Conservation (phyloP, 2,329 filamentous ascomycete genomes). For the Fusarium nelsonii region DNA sequence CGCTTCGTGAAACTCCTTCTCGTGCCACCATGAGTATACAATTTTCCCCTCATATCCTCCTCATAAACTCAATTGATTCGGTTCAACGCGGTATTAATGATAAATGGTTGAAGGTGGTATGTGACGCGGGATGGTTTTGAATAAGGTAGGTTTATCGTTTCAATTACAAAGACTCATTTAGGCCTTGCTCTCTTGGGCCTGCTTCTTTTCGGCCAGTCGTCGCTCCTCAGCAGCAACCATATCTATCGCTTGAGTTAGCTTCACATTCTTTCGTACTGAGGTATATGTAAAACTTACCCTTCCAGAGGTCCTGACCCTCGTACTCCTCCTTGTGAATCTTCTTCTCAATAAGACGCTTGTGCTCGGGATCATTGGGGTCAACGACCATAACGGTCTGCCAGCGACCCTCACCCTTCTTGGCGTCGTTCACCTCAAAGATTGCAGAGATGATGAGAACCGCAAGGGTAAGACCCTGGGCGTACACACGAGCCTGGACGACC, state of each 20-base stretch:
- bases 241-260: slow-evolving; percentile 60
- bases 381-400: slow-evolving; percentile 88
- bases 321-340: slow-evolving; percentile 88
- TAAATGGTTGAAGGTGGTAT: slow-evolving; percentile 5
- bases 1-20: slow-evolving; percentile 8
- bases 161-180: slow-evolving; percentile 14
- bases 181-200: slow-evolving; percentile 36
- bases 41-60: slow-evolving; percentile 4
- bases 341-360: slow-evolving; percentile 88
- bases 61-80: slow-evolving; percentile 7
- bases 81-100: slow-evolving; percentile 24
- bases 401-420: slow-evolving; percentile 77
- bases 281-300: slow-evolving; percentile 65
- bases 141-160: not conserved
- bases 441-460: slow-evolving; percentile 86
- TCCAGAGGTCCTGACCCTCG: slow-evolving; percentile 93
- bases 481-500: slow-evolving; percentile 93
- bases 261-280: not conserved
- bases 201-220: slow-evolving; percentile 60
- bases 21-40: slow-evolving; percentile 13
- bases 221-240: slow-evolving; percentile 87
- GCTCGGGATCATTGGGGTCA: slow-evolving; percentile 84
- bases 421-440: slow-evolving; percentile 83
- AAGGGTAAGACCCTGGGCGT: slow-evolving; percentile 89
- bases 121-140: not conserved